phyloP scores from a whole-genome alignment of 352 stramenopile species.

The Phytophthora constricta region DNA sequence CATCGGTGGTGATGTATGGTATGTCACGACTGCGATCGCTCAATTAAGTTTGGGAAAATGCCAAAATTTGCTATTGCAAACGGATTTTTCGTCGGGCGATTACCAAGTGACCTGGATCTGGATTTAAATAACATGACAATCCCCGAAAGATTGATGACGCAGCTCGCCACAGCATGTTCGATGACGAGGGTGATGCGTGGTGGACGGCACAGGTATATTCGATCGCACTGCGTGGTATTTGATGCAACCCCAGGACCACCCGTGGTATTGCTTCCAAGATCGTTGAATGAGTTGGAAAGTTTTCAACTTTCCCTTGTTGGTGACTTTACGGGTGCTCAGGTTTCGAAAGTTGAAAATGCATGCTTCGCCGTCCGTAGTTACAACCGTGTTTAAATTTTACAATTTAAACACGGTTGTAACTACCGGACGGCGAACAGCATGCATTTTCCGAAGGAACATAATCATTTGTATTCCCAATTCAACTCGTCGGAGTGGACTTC shows the following conservation, averaged over 20 bases:
- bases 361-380: neutral
- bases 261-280: neutral
- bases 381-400: conserved; percentile 10
- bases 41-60: neutral
- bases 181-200: conserved; percentile 13
- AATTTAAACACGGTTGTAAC: no score
- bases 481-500: no score
- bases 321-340: conserved; percentile 6
- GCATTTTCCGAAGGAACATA: no score
- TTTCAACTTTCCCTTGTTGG: conserved; percentile 8
- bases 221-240: conserved; percentile 12
- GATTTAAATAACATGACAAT: neutral
- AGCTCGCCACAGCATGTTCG: neutral
- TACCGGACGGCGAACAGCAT: no score
- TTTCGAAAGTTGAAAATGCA: conserved; percentile 1
- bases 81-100: conserved; percentile 8
- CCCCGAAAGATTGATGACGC: conserved; percentile 11
- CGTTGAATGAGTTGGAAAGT: neutral
- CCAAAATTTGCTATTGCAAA: conserved; percentile 16
- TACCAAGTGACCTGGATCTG: neutral
- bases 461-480: no score
- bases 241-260: conserved; percentile 3
- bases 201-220: conserved; percentile 6
- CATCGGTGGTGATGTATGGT: no score
- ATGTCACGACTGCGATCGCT: conserved; percentile 3